Conservation (phyloP, 495 filamentous ascomycete species). For the Cercophora sp. region DNA sequence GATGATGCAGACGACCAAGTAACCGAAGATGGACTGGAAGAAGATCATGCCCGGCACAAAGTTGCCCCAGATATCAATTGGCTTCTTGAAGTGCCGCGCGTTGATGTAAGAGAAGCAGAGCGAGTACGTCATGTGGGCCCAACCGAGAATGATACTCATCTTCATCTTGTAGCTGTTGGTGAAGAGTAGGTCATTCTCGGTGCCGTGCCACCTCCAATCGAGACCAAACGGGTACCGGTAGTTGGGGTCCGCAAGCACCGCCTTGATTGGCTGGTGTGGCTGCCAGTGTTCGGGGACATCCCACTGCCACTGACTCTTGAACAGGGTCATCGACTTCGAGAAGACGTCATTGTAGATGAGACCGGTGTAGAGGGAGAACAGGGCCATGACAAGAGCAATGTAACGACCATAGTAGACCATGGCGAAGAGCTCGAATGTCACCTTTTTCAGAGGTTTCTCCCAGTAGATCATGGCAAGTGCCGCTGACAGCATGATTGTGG, state of each 20-base stretch:
- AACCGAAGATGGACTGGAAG: slow-evolving; percentile 98
- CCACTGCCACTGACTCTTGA: slow-evolving; percentile 78
- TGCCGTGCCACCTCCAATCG: slow-evolving; percentile 95
- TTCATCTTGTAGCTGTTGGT: slow-evolving; percentile 99
- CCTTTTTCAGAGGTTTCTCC: slow-evolving; percentile 84
- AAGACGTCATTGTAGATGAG: slow-evolving; percentile 98
- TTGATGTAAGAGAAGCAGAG: slow-evolving; percentile 91
- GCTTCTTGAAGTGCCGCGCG: slow-evolving; percentile 86
- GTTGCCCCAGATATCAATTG: slow-evolving; percentile 93
- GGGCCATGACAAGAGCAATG: slow-evolving; percentile 96
- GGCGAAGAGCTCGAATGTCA: slow-evolving; percentile 87
- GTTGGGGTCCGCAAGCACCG: slow-evolving; percentile 47
- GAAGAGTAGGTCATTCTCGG: slow-evolving; percentile 91
- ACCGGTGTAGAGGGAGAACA: slow-evolving; percentile 95
- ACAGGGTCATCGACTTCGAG: slow-evolving; percentile 83
- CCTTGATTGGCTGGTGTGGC: slow-evolving; percentile 54
- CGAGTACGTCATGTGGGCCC: slow-evolving; percentile 98
- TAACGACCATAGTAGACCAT: slow-evolving; percentile 99
- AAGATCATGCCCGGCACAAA: slow-evolving; percentile 98
- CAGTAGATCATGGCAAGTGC: slow-evolving; percentile 91
- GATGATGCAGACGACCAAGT: slow-evolving; percentile 86
- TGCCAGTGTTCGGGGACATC: slow-evolving; percentile 69
- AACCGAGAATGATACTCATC: slow-evolving; percentile 92
- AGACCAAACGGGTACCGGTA: slow-evolving; percentile 94
- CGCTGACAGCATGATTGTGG: slow-evolving; percentile 74